Evolutionary conservation across 208 protist species (phyloP).

Genomic region (Trypanosoma brucei): DNA sequence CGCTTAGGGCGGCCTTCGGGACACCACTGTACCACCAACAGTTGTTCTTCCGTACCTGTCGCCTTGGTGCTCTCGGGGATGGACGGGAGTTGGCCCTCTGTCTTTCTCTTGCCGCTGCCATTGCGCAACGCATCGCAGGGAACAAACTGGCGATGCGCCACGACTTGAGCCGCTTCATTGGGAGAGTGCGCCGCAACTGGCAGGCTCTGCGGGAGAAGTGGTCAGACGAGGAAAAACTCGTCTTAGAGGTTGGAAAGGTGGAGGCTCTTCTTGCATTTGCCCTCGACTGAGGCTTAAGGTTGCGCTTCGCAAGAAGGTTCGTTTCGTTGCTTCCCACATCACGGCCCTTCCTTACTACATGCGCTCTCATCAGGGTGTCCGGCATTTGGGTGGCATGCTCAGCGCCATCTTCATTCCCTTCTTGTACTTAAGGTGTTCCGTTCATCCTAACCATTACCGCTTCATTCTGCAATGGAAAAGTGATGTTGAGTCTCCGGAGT

Average conservation of each 20-base stretch:
- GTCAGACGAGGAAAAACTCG: conserved; percentile 25
- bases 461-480: too few species aligned
- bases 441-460: too few species aligned
- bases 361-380: too few species aligned
- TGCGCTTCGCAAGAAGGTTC: conserved; percentile 3
- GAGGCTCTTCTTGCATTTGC: conserved; percentile 30
- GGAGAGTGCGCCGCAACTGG: conserved; percentile 26
- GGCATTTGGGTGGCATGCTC: too few species aligned
- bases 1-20: conserved; percentile 29
- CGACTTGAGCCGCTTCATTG: conserved; percentile 39
- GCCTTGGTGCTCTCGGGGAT: conserved; percentile 14
- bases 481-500: background rate
- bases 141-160: conserved; percentile 43
- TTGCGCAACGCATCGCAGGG: conserved; percentile 28
- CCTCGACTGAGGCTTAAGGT: background rate
- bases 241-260: conserved; percentile 21
- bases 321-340: conserved; percentile 10
- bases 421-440: too few species aligned
- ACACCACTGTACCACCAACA: conserved; percentile 11
- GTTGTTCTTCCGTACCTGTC: conserved; percentile 24
- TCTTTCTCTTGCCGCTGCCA: conserved; percentile 18
- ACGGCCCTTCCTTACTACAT: background rate
- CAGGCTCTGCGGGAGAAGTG: background rate
- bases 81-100: conserved; percentile 12
- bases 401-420: too few species aligned